Percentiles rank a stretch among this genome's conserved stretches.
Conservation (phyloP, 208 protist species). For the Leishmania guyanensis region DNA sequence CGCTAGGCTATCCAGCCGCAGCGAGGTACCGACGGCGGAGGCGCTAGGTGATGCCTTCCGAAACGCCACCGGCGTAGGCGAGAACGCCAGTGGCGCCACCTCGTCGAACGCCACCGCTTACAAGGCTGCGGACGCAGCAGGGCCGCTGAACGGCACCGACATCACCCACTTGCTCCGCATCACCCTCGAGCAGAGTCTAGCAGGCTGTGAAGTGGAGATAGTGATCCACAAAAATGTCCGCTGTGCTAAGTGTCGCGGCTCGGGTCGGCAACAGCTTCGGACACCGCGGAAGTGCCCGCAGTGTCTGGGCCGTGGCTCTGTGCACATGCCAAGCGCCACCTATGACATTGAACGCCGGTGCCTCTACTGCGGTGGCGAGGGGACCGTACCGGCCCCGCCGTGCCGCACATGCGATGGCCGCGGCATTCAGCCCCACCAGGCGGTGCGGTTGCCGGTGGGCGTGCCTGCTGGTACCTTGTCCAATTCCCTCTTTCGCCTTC, state of each 20-base stretch:
- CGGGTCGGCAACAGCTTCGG: constrained; percentile 39
- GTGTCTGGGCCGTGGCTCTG: constrained; percentile 76
- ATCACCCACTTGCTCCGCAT: constrained; percentile 71
- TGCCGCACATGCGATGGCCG: constrained; percentile 67
- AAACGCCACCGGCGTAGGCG: constrained; percentile 40
- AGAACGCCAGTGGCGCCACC: constrained; percentile 11
- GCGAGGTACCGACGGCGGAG: constrained; percentile 34
- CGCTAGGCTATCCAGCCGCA: neutral
- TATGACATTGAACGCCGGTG: constrained; percentile 88
- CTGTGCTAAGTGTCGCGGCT: constrained; percentile 62
- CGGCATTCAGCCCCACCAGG: constrained; percentile 42
- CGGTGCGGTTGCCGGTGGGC: constrained; percentile 38
- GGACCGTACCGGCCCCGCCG: constrained; percentile 52
- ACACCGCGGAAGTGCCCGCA: constrained; percentile 68
- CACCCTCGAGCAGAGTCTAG: constrained; percentile 73
- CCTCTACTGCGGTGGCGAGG: constrained; percentile 77
- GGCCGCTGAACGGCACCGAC: constrained; percentile 47
- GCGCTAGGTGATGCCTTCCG: constrained; percentile 46
- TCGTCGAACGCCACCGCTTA: constrained; percentile 47
- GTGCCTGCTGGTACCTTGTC: constrained; percentile 48
- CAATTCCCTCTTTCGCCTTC: constrained; percentile 48
- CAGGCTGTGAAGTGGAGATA: constrained; percentile 56
- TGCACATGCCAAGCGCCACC: constrained; percentile 74
- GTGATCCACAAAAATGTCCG: constrained; percentile 43
- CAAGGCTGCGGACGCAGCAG: constrained; percentile 41